phyloP scores from a whole-genome alignment of 805 yeast species.

The Sugiyamaella floridensis region DNA sequence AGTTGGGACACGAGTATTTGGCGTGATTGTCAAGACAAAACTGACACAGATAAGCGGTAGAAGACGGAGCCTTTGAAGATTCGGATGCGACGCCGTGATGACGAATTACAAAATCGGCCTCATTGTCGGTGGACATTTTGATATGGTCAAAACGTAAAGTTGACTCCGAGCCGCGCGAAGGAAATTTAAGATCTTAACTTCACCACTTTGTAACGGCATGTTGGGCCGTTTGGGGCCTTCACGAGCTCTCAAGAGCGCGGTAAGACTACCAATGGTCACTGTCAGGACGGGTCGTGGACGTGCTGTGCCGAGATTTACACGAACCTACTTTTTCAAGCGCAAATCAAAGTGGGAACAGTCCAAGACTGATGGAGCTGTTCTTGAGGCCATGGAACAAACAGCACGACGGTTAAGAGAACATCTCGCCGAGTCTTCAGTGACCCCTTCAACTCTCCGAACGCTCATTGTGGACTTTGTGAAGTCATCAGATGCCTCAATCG shows the following conservation, averaged over 20 bases:
- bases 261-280: neutral
- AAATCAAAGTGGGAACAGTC: neutral
- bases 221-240: too few relatives aligned
- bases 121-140: too few relatives aligned
- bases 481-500: neutral
- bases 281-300: neutral
- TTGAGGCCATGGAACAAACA: neutral
- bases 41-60: constrained; percentile 3
- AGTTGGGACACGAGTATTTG: constrained; percentile 19
- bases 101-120: neutral
- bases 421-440: neutral
- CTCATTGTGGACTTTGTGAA: neutral
- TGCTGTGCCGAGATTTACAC: too few relatives aligned
- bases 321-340: neutral
- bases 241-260: too few relatives aligned
- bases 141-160: too few relatives aligned
- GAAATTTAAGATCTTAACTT: too few relatives aligned
- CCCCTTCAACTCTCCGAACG: neutral
- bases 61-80: neutral
- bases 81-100: neutral
- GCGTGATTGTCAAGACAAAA: constrained; percentile 9
- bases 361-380: neutral
- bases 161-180: too few relatives aligned
- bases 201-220: too few relatives aligned
- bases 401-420: neutral